These are phyloP conservation scores for Jatropha multifida DNA, from an alignment of 441 rosid genomes.

Conservation along the genomic window DNA sequence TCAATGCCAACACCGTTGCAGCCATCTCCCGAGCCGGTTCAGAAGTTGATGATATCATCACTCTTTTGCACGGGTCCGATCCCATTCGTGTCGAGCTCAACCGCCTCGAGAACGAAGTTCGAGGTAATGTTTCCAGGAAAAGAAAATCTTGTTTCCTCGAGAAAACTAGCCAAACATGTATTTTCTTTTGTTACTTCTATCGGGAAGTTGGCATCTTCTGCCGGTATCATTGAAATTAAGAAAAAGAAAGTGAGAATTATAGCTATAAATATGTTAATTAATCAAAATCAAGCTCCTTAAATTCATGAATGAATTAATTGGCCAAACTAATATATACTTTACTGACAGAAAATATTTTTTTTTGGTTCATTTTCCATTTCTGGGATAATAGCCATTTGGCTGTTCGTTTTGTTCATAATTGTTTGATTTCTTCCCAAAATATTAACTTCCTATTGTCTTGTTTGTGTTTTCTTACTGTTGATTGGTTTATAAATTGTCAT, in stretches of 20 bases:
- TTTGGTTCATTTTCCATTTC: too few species aligned
- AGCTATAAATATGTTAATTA: neutral
- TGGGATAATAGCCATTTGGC: too few species aligned
- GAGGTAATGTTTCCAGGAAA: slow-evolving; percentile 31
- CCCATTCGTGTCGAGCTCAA: slow-evolving; percentile 55
- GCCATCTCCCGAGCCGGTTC: slow-evolving; percentile 20
- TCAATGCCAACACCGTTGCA: slow-evolving; percentile 10
- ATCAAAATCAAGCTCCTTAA: neutral
- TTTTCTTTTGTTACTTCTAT: neutral
- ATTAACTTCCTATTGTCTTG: too few species aligned
- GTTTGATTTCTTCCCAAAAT: too few species aligned
- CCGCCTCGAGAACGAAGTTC: slow-evolving; percentile 51
- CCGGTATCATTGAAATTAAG: neutral
- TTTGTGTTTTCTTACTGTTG: too few species aligned
- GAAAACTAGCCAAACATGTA: neutral
- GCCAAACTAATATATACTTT: too few species aligned
- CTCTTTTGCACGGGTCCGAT: slow-evolving; percentile 57
- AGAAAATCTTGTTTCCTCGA: neutral
- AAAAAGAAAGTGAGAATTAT: neutral
- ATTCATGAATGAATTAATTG: too few species aligned
- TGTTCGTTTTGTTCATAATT: too few species aligned
- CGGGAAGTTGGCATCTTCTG: neutral
- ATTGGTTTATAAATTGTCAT: too few species aligned
- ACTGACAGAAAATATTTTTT: too few species aligned
- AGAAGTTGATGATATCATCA: slow-evolving; percentile 39